Evolutionary conservation across 176 grass and related monocot species (phyloP).

Genomic region (Ensete ventricosum): DNA sequence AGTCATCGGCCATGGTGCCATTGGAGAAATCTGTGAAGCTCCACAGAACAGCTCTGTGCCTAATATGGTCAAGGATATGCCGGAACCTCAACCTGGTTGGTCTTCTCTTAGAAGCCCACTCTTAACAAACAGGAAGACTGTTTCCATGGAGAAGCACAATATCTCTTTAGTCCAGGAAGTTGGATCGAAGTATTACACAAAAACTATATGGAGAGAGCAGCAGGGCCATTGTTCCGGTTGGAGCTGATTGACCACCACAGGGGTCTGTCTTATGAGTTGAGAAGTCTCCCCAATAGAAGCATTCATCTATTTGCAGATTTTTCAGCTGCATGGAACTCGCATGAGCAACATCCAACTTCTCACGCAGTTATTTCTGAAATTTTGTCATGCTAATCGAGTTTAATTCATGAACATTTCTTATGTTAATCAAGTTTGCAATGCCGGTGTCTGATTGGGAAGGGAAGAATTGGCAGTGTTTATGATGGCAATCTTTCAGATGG

Average conservation of each 20-base stretch:
- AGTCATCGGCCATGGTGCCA: not conserved
- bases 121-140: conserved; percentile 44
- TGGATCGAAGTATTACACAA: conserved; percentile 30
- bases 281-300: conserved; percentile 59
- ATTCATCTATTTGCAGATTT: conserved; percentile 47
- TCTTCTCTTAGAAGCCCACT: conserved; percentile 42
- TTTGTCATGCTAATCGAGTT: not conserved
- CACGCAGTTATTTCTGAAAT: conserved; percentile 41
- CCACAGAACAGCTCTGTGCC: conserved; percentile 9
- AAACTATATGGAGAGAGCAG: conserved; percentile 25
- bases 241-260: conserved; percentile 26
- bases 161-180: conserved; percentile 47
- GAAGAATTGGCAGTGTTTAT: conserved; percentile 78
- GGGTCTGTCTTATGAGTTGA: conserved; percentile 54
- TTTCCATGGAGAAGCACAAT: conserved; percentile 62
- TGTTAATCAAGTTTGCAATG: conserved; percentile 13
- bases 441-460: conserved; percentile 88
- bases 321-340: conserved; percentile 61
- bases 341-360: conserved; percentile 67
- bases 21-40: conserved; percentile 21
- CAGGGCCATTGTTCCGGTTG: not conserved
- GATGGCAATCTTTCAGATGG: conserved; percentile 48
- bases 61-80: conserved; percentile 32
- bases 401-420: not conserved
- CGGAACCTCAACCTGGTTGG: conserved; percentile 35